Evolutionary conservation across 805 yeast genomes (phyloP), one percentile per base, ranked within the genome.

Genomic region (Ogataea ramenticola): DNA sequence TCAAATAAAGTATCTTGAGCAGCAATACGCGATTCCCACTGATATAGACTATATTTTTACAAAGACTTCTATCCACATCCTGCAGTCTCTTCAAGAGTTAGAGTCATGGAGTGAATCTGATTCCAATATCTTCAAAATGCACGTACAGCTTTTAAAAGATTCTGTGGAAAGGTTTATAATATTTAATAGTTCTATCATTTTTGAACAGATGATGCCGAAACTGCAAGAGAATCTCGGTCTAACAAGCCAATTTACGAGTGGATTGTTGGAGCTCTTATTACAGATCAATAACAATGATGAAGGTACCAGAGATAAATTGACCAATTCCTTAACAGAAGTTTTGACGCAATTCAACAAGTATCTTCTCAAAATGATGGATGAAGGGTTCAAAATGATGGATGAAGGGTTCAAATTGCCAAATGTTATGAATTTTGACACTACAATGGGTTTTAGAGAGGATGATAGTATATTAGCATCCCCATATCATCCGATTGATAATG

Each of bases 31-130:
- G 33, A 55, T 67, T 31, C 71, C 73, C 2, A 66, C 68, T 8
- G 84, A 80, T 39, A 54, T 79, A 5, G 86, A 82, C 49, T 60
- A 68, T 32, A 72, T 79, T 4, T 53, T 78, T 14, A 57, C 63
- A 27, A 72, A 70, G 15, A 70, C 80, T 6, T 64, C 74, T 1
- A 61, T 60, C 4, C 71, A 67, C n/a, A 67, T 75, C 4, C 52
- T 75, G n/a, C 61, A 64, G 30, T 69, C 70, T 43, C 57, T 82
- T 17, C 54, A 65, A 34, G 82, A 80, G 43, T 57, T 73, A 51
- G 82, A 78, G 30, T 64, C 72, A 4, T 84, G 90, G 89, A 51
- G 66, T 15, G 68, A 65, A 0, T 52, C 56, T 29, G 77, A 78
- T 56, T 62, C 73, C 3, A 43, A 56, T 1, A 46, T 68, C 0